phyloP scores from a whole-genome alignment of 129 eudicot genomes.

The Tanacetum coccineum region DNA sequence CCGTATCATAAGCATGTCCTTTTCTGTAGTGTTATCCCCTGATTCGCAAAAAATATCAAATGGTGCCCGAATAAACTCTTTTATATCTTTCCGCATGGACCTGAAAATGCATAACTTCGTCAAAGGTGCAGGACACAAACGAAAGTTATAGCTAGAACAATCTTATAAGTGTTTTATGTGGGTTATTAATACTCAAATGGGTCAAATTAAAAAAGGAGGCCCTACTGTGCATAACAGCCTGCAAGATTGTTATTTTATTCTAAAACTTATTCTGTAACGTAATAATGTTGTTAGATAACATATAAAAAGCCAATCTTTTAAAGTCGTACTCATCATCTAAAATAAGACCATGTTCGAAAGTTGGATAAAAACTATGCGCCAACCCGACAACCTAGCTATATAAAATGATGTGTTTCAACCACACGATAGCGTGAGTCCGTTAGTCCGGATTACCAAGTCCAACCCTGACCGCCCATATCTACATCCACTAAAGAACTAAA shows the following conservation, averaged over 20 bases:
- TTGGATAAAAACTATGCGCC: no score
- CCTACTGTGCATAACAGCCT: no score
- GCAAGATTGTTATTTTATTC: no score
- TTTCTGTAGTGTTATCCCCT: slow-evolving; percentile 73
- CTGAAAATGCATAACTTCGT: slow-evolving; percentile 31
- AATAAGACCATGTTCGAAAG: not conserved
- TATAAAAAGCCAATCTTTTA: no score
- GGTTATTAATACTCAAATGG: not conserved
- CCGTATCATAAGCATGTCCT: slow-evolving; percentile 93
- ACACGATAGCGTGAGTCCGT: no score
- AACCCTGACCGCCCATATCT: not conserved
- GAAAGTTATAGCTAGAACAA: not conserved
- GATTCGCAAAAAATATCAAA: slow-evolving; percentile 57
- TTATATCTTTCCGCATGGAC: slow-evolving; percentile 44
- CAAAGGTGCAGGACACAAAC: not conserved
- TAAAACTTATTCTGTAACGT: no score
- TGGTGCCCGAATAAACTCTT: slow-evolving; percentile 79
- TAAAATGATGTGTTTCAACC: not conserved
- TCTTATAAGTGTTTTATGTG: no score
- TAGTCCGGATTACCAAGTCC: not conserved
- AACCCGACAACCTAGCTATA: not conserved
- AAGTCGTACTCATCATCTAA: not conserved
- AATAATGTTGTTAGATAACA: no score
- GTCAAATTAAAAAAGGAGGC: not conserved
- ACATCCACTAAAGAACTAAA: not conserved